These are phyloP conservation scores for Claviceps maximensis DNA, from an alignment of 2,329 filamentous ascomycete species.

Conservation along the genomic window DNA sequence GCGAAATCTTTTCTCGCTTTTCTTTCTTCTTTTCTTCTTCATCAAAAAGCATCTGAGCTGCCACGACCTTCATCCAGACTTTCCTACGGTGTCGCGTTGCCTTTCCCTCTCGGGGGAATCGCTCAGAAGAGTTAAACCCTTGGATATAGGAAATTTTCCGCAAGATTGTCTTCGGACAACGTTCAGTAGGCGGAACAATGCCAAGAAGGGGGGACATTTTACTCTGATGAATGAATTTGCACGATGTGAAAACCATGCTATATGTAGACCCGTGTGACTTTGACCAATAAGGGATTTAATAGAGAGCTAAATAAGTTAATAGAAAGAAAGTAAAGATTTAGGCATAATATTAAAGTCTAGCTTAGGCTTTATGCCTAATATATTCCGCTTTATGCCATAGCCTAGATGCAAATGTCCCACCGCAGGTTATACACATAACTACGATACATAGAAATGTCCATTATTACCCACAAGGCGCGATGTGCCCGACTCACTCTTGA, in stretches of 20 bases:
- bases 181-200: conserved; percentile 38
- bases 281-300: background rate
- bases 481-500: conserved; percentile 8
- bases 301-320: too few species aligned
- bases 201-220: conserved; percentile 46
- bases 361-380: too few species aligned
- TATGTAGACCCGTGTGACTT: background rate
- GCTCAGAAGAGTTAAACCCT: conserved; percentile 47
- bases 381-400: too few species aligned
- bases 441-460: too few species aligned
- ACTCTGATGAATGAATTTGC: background rate
- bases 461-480: too few species aligned
- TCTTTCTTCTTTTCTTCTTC: conserved; percentile 32
- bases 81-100: conserved; percentile 49
- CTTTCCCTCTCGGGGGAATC: conserved; percentile 35
- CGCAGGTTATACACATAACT: too few species aligned
- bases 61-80: conserved; percentile 48
- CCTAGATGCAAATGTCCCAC: too few species aligned
- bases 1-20: conserved; percentile 19
- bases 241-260: background rate
- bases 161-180: conserved; percentile 19
- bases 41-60: conserved; percentile 53
- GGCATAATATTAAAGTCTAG: too few species aligned
- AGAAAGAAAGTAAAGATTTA: too few species aligned
- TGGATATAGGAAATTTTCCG: conserved; percentile 51